Conservation (phyloP, 2,329 filamentous ascomycete genomes). For the Calonectria ilicicola region DNA sequence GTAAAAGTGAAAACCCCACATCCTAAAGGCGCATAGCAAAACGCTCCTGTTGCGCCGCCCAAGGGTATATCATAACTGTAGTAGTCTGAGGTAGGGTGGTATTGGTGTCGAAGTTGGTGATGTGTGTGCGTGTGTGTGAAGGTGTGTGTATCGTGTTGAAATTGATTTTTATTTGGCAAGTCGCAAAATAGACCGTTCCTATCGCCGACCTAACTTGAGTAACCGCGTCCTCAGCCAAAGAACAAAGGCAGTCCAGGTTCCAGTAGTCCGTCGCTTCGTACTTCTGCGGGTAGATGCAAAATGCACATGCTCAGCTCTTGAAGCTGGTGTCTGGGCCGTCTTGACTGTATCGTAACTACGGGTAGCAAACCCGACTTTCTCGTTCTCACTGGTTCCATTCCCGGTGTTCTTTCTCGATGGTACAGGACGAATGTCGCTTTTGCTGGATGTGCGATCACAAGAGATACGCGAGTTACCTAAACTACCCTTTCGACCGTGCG, state of each 20-base stretch:
- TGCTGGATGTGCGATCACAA: constrained; percentile 48
- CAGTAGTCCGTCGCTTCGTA: constrained; percentile 71
- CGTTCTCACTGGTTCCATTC: constrained; percentile 42
- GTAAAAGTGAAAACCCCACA: constrained; percentile 6
- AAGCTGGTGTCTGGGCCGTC: constrained; percentile 40
- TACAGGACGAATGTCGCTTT: constrained; percentile 44
- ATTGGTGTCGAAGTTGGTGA: neutral
- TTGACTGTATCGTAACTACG: constrained; percentile 60
- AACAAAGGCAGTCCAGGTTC: constrained; percentile 72
- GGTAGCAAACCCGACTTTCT: constrained; percentile 59
- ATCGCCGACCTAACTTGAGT: constrained; percentile 55
- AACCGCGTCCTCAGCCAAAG: constrained; percentile 72
- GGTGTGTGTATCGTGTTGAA: neutral
- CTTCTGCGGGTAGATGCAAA: constrained; percentile 58
- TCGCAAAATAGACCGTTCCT: constrained; percentile 33
- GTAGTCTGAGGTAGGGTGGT: neutral
- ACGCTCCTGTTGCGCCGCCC: constrained; percentile 4
- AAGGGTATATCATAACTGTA: constrained; percentile 24
- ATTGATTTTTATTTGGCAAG: neutral
- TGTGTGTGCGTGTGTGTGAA: neutral
- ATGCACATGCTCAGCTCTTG: constrained; percentile 55
- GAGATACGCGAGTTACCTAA: constrained; percentile 47
- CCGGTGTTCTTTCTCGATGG: constrained; percentile 44
- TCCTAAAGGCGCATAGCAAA: constrained; percentile 8
- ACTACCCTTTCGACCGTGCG: constrained; percentile 55